Evolutionary conservation across 2,329 filamentous ascomycete genomes (phyloP), one percentile per base, ranked within the genome.

Genomic region (Sarocladium strictum): DNA sequence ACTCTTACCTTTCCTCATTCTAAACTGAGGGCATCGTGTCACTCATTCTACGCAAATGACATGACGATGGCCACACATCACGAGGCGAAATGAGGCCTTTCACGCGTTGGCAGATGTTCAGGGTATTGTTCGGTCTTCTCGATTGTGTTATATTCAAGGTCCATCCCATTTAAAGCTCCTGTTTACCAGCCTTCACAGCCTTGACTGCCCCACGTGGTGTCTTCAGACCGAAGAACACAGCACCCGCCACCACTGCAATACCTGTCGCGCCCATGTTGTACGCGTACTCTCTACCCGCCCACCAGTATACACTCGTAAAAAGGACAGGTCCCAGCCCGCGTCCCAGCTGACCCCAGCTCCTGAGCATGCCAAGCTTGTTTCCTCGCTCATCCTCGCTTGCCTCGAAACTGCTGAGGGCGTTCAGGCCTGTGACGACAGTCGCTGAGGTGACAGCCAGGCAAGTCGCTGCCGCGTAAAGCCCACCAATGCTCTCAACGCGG

Each of bases 231-330:
- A 81, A 78, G 67, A 96, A 87, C 0, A 87, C 90, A 23, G 90
- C 71, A 11, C 77, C 78, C 43, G 81, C 79, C 11, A 97, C 92
- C 1, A 77, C 82, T 4, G 88, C 70, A 75, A 97, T 96, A 4
- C 90, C 91, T 12, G 82, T 77, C 0, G 90, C 88, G 3, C 94
- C 94, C 62, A 90, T 78, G 1, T 76, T 78, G 69, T 97, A 99
- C 2, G 94, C 94, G 11, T 85, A 79, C 65, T 95, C 87, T 47
- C 94, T 78, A 0, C 94, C 94, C 6, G 90, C 92, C 94, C 94
- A 99, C 94, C 94, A 99, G 73, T 99, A 99, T 55, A 99, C 76
- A 50, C 90, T 90, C 58, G 94, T 97, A 67, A 99, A 99, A 33
- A 96, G 72, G 3, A 99, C 69, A 0, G 94, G 94, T 0, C 94